Evolutionary conservation across 2,329 filamentous ascomycete species (phyloP).

Genomic region (Fusarium oligoseptatum): DNA sequence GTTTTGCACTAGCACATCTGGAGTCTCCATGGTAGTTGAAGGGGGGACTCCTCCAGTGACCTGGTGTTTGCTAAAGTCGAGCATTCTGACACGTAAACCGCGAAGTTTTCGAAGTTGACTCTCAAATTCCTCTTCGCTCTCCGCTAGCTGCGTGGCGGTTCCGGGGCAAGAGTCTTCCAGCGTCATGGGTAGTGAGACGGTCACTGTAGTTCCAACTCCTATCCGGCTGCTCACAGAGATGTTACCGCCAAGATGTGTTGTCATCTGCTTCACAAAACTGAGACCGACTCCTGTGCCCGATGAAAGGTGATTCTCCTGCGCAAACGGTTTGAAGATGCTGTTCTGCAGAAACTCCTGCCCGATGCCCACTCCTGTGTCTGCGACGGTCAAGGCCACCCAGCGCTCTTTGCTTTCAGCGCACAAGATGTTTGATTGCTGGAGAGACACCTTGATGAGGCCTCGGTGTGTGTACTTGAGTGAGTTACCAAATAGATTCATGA

Average conservation of each 20-base stretch:
- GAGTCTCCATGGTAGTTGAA: not conserved
- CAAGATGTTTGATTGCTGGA: conserved; percentile 38
- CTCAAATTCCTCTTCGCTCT: conserved; percentile 47
- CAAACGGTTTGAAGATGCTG: conserved; percentile 73
- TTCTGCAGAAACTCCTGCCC: conserved; percentile 71
- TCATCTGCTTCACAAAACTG: conserved; percentile 72
- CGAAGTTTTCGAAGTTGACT: conserved; percentile 46
- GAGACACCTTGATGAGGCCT: conserved; percentile 49
- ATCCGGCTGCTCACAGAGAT: conserved; percentile 67
- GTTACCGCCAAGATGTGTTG: conserved; percentile 68
- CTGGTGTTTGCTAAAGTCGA: conserved; percentile 4
- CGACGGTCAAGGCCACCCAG: conserved; percentile 60
- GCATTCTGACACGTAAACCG: conserved; percentile 46
- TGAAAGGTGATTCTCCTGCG: conserved; percentile 72
- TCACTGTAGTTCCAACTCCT: conserved; percentile 54
- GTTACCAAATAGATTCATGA: conserved; percentile 75
- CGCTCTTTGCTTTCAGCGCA: conserved; percentile 7
- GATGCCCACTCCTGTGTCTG: conserved; percentile 77
- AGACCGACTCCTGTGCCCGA: conserved; percentile 75
- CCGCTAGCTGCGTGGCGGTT: not conserved
- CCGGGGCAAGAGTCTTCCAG: not conserved
- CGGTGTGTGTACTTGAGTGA: conserved; percentile 70
- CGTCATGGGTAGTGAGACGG: conserved; percentile 50
- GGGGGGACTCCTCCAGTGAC: not conserved
- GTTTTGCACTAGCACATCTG: conserved; percentile 18